Conservation (phyloP, 352 stramenopile genomes). For the Phytophthora sojae region DNA sequence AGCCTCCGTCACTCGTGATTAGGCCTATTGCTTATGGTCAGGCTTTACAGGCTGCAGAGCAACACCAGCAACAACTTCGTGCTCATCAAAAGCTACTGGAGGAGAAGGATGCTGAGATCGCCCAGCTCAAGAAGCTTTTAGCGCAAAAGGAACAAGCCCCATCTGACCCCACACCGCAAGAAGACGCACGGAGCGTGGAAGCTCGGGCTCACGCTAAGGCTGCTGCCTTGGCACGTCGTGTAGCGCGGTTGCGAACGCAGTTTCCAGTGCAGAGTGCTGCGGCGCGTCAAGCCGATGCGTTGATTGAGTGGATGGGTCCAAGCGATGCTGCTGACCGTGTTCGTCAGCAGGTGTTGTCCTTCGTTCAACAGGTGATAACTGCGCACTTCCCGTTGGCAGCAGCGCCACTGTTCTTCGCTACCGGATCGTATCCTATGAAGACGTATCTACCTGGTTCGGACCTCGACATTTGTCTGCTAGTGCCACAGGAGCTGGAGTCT, state of each 20-base stretch:
- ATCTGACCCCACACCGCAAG: conserved; percentile 2
- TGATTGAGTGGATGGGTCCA: conserved; percentile 76
- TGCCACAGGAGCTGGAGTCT: conserved; percentile 80
- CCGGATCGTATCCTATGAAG: conserved; percentile 90
- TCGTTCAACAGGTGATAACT: conserved; percentile 71
- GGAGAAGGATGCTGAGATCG: conserved; percentile 77
- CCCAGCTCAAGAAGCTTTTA: conserved; percentile 48
- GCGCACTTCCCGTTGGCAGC: conserved; percentile 54
- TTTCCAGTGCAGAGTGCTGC: conserved; percentile 47
- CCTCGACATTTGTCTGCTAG: conserved; percentile 84
- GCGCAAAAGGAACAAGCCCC: conserved; percentile 33
- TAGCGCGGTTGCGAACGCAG: conserved; percentile 39
- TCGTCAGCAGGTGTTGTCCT: conserved; percentile 69
- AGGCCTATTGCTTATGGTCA: conserved; percentile 78
- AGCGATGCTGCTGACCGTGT: conserved; percentile 68
- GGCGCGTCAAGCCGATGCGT: conserved; percentile 44
- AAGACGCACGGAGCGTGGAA: conserved; percentile 17
- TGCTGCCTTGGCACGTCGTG: conserved; percentile 28
- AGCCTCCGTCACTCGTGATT: conserved; percentile 66
- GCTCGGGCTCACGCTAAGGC: conserved; percentile 24
- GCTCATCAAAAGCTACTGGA: conserved; percentile 68
- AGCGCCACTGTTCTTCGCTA: conserved; percentile 71
- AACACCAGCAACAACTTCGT: conserved; percentile 65
- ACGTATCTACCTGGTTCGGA: conserved; percentile 91
- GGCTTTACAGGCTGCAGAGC: conserved; percentile 68